phyloP scores from a whole-genome alignment of 371 early-diverging fungal species.

The Lichtheimia corymbifera region DNA sequence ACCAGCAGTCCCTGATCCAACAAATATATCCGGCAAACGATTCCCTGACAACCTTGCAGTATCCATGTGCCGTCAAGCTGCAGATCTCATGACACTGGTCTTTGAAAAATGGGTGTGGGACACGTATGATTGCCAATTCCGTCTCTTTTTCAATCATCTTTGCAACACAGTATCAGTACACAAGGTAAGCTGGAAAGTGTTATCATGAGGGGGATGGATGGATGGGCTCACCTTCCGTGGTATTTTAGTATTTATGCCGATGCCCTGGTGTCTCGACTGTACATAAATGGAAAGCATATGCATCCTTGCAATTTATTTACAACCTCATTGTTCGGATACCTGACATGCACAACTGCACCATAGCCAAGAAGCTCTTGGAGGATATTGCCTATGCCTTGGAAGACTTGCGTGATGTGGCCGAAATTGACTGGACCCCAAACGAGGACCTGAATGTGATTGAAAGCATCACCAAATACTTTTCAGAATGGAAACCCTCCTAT shows the following conservation, averaged over 20 bases:
- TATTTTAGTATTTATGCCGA: constrained; percentile 13
- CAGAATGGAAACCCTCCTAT: constrained; percentile 21
- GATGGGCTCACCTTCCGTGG: neutral
- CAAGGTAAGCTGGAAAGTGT: constrained; percentile 21
- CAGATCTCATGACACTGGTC: constrained; percentile 17
- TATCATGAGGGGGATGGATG: no score
- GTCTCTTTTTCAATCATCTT: constrained; percentile 17
- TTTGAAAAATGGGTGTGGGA: constrained; percentile 23
- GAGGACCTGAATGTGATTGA: constrained; percentile 9
- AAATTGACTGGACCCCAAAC: constrained; percentile 14
- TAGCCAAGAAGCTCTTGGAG: constrained; percentile 5
- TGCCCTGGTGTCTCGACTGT: constrained; percentile 10
- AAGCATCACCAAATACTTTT: constrained; percentile 15
- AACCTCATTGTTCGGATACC: constrained; percentile 4
- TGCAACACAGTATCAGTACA: constrained; percentile 17
- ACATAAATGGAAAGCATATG: constrained; percentile 27
- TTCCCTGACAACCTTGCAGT: constrained; percentile 23
- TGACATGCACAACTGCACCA: neutral
- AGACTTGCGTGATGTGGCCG: constrained; percentile 13
- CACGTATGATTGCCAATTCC: constrained; percentile 20
- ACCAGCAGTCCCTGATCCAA: constrained; percentile 8
- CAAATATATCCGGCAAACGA: neutral
- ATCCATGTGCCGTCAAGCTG: constrained; percentile 23
- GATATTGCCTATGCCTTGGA: constrained; percentile 9
- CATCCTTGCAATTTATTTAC: constrained; percentile 18